A percentile compares a stretch with the other conserved stretches of the same genome.
These are phyloP conservation scores for Salix caprea DNA, from an alignment of 345 rosid genomes.

Conservation along the genomic window DNA sequence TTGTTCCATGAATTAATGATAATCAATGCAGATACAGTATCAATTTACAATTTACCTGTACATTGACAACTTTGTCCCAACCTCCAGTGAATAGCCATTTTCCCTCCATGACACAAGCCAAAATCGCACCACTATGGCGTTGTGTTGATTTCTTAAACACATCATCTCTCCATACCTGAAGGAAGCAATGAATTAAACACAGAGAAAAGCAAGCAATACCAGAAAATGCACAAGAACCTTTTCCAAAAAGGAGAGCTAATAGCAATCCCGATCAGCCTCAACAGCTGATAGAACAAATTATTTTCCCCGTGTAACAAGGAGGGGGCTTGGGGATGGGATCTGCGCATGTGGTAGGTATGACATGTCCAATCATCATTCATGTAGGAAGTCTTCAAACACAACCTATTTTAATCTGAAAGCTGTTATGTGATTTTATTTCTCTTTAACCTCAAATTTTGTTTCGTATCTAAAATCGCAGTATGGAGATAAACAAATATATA, in stretches of 20 bases:
- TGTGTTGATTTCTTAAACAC: conserved; percentile 44
- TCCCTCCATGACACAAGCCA: conserved; percentile 49
- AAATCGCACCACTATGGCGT: conserved; percentile 59
- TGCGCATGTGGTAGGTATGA: no score
- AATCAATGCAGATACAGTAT: neutral
- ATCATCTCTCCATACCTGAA: conserved; percentile 79
- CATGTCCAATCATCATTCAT: no score
- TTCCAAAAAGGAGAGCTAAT: no score
- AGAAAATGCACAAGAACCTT: neutral
- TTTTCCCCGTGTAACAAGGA: no score
- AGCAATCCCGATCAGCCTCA: no score
- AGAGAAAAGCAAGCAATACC: neutral
- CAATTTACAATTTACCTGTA: conserved; percentile 45
- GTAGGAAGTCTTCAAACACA: neutral
- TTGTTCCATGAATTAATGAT: no score
- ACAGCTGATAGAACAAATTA: no score
- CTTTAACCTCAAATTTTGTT: neutral
- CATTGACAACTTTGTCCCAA: conserved; percentile 69
- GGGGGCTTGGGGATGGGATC: no score
- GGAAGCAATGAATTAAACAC: neutral
- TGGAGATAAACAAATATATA: neutral
- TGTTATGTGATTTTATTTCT: neutral
- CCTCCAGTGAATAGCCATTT: conserved; percentile 76
- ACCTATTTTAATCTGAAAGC: neutral
- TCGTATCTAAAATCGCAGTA: neutral